Conservation (phyloP, 192 early-diverging fungal genomes). For the Chytriomyces confervae region DNA sequence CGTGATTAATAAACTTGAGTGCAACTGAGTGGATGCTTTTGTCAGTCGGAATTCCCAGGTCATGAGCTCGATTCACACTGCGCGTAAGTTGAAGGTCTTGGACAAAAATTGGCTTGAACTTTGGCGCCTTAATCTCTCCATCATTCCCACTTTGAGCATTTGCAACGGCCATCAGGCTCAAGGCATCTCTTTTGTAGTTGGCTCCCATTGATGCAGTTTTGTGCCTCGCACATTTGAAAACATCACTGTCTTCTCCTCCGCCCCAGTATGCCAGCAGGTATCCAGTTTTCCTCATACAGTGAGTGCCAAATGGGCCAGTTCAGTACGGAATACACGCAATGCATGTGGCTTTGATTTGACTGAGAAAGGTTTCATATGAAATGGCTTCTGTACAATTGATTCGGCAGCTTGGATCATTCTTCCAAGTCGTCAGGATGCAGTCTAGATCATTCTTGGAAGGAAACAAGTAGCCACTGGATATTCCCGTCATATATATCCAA, state of each 20-base stretch:
- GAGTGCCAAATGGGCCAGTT: neutral
- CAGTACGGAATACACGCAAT: neutral
- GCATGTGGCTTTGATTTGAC: neutral
- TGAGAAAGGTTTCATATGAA: too few species aligned
- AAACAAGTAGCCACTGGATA: too few species aligned
- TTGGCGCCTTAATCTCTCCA: neutral
- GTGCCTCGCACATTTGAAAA: slow-evolving; percentile 8
- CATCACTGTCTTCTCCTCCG: neutral
- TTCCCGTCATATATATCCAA: too few species aligned
- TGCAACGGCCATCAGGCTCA: neutral
- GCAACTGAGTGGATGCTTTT: neutral
- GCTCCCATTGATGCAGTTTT: neutral
- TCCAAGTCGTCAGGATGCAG: too few species aligned
- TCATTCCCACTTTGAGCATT: neutral
- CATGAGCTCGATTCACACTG: neutral
- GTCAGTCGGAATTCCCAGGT: neutral
- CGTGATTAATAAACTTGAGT: neutral
- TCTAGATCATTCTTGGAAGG: too few species aligned
- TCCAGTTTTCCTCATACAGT: neutral
- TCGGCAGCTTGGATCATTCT: too few species aligned
- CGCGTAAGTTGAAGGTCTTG: neutral
- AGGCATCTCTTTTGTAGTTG: neutral
- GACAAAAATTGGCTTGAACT: neutral
- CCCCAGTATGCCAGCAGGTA: neutral
- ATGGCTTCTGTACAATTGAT: too few species aligned